phyloP scores from a whole-genome alignment of 345 rosid species.

The Pugionium dolabratum region DNA sequence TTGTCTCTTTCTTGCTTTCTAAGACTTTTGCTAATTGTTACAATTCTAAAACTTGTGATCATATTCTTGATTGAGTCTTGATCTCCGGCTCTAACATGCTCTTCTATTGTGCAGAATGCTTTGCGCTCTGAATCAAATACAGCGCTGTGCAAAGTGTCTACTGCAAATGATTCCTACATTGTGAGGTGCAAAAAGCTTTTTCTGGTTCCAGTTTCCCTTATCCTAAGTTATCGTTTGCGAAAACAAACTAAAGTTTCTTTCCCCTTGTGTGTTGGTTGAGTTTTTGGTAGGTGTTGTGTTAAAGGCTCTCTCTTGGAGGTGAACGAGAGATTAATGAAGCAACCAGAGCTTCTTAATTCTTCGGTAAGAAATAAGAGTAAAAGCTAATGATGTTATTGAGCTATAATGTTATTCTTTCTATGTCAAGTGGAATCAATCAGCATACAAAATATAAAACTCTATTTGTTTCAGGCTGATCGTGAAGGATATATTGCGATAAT shows the following conservation, averaged over 20 bases:
- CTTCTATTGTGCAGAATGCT: conserved; percentile 61
- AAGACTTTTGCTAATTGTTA: not conserved
- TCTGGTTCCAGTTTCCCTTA: conserved; percentile 12
- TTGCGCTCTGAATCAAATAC: conserved; percentile 86
- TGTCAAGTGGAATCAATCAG: too few relatives aligned
- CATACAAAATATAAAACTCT: too few relatives aligned
- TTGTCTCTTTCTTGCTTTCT: too few relatives aligned
- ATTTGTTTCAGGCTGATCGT: too few relatives aligned
- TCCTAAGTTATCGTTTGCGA: not conserved
- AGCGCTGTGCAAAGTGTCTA: conserved; percentile 82
- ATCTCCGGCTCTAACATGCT: not conserved
- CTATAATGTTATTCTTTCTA: not conserved
- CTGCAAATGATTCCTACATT: conserved; percentile 55
- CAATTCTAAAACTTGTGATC: not conserved
- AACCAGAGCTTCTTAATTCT: conserved; percentile 69
- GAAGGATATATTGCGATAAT: conserved; percentile 71
- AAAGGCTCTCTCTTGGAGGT: conserved; percentile 83
- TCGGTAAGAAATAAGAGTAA: conserved; percentile 46
- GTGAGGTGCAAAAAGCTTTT: conserved; percentile 57
- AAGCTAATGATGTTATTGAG: not conserved
- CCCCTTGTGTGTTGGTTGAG: not conserved
- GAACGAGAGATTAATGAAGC: conserved; percentile 81
- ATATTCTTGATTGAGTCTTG: not conserved
- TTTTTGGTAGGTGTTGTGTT: conserved; percentile 73
- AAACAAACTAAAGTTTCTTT: not conserved